Evolutionary conservation across 768 basidiomycete species (phyloP), one percentile per base, ranked within the genome.

Genomic region (Tricholoma hemisulphureum): DNA sequence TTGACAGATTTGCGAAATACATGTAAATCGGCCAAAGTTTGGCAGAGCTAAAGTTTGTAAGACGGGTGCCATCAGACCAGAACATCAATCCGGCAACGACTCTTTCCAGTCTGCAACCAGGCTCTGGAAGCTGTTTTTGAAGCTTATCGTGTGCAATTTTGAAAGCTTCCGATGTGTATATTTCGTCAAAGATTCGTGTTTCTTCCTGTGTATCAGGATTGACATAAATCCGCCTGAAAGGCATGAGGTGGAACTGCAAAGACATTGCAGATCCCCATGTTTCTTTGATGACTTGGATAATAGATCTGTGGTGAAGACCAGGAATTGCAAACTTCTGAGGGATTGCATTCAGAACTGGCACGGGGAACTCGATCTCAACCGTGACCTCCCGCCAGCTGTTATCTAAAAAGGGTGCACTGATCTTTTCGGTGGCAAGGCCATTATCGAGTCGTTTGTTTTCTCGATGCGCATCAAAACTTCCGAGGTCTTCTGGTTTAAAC

Each of bases 91-190:
- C n/a, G n/a, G n/a, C n/a, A n/a, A n/a, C 61, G 4, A 65, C 58
- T 8, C 49, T 51, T 45, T 67, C 69, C 9, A 63, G 51, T 6
- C 53, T 23, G 35, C 64, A 63, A 16, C 59, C 58, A 7, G 55
- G 61, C 21, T 68, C 59, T 9, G 53, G 57, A 3, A 63, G 66
- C 18, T 49, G 54, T 32, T 56, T 53, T 51, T 65, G 63, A 0
- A 72, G 31, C 2, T 64, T 43, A 14, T 58, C 37, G 50, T 71
- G 62, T 11, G 61, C 67, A 0, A 61, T 61, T 41, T 64, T 57
- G 37, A 65, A 62, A 2, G 66, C 65, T 37, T 70, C 65, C 2
- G 63, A 68, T 9, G 62, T 56, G 37, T 69, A 71, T 1, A 69
- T 29, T 53, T 70, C 68, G 7, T 64, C 59, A 48, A 63, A 64